A percentile compares a stretch with the other conserved stretches of the same genome.
Conservation (phyloP, 2,329 filamentous ascomycete genomes). For the Aspergillus felis region DNA sequence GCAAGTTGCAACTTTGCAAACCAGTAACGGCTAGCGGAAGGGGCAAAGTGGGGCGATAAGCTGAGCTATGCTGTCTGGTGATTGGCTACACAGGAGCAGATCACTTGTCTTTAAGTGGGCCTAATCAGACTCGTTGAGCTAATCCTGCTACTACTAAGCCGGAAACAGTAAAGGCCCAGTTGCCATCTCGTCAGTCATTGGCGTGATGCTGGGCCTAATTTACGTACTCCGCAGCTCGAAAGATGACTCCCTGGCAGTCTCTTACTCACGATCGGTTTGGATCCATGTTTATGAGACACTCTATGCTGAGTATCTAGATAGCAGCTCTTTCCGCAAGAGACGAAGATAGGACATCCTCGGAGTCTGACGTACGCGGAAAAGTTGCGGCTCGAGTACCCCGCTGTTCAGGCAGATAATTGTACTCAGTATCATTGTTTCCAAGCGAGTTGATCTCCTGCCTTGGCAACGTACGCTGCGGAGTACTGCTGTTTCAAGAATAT, state of each 20-base stretch:
- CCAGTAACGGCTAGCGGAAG: constrained; percentile 3
- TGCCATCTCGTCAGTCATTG: constrained; percentile 7
- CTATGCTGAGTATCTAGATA: not conserved
- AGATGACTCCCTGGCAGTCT: not conserved
- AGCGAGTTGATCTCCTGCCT: not conserved
- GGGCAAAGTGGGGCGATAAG: constrained; percentile 18
- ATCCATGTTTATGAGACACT: no score
- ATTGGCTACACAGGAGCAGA: constrained; percentile 17
- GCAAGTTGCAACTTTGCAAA: not conserved
- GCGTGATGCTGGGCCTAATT: not conserved
- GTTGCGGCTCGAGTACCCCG: not conserved
- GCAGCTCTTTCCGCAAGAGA: not conserved
- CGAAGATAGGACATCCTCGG: not conserved
- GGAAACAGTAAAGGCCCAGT: constrained; percentile 9
- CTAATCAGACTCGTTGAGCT: not conserved
- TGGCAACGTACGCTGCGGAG: not conserved
- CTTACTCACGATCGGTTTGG: not conserved
- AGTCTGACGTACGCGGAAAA: not conserved
- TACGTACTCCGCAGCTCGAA: not conserved
- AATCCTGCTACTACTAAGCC: constrained; percentile 11
- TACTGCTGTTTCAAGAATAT: not conserved
- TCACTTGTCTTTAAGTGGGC: constrained; percentile 14
- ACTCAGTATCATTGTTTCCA: not conserved
- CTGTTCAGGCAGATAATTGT: not conserved
- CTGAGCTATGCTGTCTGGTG: constrained; percentile 1